Evolutionary conservation across 75 land plant genomes (phyloP).

Genomic region (Larix kaempferi): DNA sequence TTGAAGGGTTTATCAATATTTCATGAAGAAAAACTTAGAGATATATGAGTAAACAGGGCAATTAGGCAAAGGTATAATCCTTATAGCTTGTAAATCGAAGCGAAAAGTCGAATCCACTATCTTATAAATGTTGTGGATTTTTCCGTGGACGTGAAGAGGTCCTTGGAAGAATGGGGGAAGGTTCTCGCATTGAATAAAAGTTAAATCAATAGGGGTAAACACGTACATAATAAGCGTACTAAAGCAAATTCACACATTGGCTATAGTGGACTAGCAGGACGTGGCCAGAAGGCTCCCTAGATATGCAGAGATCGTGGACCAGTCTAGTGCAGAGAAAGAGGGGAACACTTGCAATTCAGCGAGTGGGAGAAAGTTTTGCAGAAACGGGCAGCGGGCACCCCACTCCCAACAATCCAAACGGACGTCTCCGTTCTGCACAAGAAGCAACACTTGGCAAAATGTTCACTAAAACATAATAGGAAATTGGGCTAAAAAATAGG

Average conservation of each 20-base stretch:
- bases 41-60: conserved; percentile 11
- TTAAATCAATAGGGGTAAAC: conserved; percentile 41
- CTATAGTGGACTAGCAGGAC: conserved; percentile 47
- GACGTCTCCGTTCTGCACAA: conserved; percentile 1
- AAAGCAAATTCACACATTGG: conserved; percentile 45
- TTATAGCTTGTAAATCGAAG: conserved; percentile 47
- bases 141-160: conserved; percentile 41
- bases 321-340: conserved; percentile 55
- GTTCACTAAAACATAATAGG: not conserved
- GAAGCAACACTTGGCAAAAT: not conserved
- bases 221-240: conserved; percentile 35
- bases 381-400: not conserved
- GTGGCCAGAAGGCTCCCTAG: conserved; percentile 58
- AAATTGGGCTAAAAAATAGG: conserved; percentile 1
- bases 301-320: conserved; percentile 46
- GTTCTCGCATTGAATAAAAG: conserved; percentile 38
- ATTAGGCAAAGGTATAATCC: conserved; percentile 40
- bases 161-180: conserved; percentile 57
- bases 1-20: conserved; percentile 1
- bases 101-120: conserved; percentile 42
- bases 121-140: conserved; percentile 37
- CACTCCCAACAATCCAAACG: conserved; percentile 8
- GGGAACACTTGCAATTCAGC: conserved; percentile 10
- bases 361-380: conserved; percentile 42
- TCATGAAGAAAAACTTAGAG: not conserved